Conservation (phyloP, 768 basidiomycete species). For the Termitomyces sp. region DNA sequence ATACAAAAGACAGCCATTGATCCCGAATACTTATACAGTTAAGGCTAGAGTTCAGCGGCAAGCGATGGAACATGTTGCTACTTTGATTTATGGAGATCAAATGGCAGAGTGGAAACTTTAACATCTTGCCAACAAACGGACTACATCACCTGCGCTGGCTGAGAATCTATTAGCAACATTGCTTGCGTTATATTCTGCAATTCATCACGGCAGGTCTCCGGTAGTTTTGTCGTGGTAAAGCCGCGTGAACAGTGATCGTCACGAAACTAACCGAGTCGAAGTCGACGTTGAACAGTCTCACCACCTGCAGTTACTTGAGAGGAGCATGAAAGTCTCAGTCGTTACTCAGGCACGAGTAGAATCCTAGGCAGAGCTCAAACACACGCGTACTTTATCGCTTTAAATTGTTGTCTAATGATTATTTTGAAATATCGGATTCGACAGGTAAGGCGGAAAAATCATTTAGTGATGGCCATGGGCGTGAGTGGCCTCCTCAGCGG, state of each 20-base stretch:
- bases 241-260: no score
- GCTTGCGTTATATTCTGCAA: not conserved
- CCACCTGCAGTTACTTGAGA: not conserved
- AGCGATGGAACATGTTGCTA: not conserved
- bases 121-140: not conserved
- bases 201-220: not conserved
- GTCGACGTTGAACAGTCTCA: not conserved
- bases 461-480: slow-evolving; percentile 8
- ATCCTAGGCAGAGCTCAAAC: not conserved
- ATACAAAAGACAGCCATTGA: not conserved
- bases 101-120: not conserved
- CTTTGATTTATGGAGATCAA: not conserved
- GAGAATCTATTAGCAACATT: not conserved
- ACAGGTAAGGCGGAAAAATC: not conserved
- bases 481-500: slow-evolving; percentile 1
- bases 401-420: not conserved
- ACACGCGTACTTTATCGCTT: not conserved
- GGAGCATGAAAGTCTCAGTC: not conserved
- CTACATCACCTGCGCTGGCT: not conserved
- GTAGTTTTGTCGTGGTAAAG: not conserved
- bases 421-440: slow-evolving; percentile 4
- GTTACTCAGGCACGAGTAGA: not conserved
- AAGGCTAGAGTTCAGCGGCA: not conserved
- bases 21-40: not conserved
- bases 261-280: not conserved